phyloP scores from a whole-genome alignment of 331 rosid species.

The Pyrus hybrid region DNA sequence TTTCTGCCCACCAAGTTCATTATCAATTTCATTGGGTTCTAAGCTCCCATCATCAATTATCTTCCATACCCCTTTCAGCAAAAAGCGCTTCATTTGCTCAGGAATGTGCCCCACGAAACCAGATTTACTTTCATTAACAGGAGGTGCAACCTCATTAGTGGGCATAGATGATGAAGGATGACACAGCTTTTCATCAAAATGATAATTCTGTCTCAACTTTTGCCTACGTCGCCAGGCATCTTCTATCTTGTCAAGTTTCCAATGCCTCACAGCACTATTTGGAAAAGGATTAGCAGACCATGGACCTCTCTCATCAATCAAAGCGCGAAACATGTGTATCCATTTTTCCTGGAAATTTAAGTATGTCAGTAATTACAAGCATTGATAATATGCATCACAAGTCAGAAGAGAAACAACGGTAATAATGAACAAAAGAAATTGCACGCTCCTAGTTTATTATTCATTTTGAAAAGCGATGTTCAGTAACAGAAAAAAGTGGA shows the following conservation, averaged over 20 bases:
- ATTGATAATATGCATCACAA: slow-evolving; percentile 8
- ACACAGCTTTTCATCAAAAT: slow-evolving; percentile 85
- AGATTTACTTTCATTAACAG: slow-evolving; percentile 55
- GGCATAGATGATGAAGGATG: slow-evolving; percentile 49
- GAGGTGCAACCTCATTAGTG: slow-evolving; percentile 28
- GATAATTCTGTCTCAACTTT: slow-evolving; percentile 79
- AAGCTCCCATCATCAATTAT: slow-evolving; percentile 79
- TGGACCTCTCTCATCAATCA: slow-evolving; percentile 98
- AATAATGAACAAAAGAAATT: slow-evolving; percentile 1
- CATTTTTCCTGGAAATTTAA: slow-evolving; percentile 87
- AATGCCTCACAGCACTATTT: slow-evolving; percentile 52
- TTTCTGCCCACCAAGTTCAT: slow-evolving; percentile 50
- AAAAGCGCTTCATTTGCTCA: slow-evolving; percentile 86
- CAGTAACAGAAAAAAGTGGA: slow-evolving; percentile 13
- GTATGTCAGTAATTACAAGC: background rate
- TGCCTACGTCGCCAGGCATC: slow-evolving; percentile 85
- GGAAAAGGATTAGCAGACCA: slow-evolving; percentile 94
- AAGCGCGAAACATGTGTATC: slow-evolving; percentile 92
- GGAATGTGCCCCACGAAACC: slow-evolving; percentile 73
- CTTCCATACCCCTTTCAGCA: slow-evolving; percentile 77
- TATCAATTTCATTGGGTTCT: slow-evolving; percentile 48
- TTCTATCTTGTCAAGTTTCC: slow-evolving; percentile 98
- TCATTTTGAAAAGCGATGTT: background rate
- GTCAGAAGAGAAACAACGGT: background rate
- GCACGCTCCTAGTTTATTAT: background rate